Percentiles rank a stretch among this genome's conserved stretches.
These are phyloP conservation scores for Colletotrichum orchidophilum DNA, from an alignment of 2,329 filamentous ascomycete genomes.

Conservation along the genomic window DNA sequence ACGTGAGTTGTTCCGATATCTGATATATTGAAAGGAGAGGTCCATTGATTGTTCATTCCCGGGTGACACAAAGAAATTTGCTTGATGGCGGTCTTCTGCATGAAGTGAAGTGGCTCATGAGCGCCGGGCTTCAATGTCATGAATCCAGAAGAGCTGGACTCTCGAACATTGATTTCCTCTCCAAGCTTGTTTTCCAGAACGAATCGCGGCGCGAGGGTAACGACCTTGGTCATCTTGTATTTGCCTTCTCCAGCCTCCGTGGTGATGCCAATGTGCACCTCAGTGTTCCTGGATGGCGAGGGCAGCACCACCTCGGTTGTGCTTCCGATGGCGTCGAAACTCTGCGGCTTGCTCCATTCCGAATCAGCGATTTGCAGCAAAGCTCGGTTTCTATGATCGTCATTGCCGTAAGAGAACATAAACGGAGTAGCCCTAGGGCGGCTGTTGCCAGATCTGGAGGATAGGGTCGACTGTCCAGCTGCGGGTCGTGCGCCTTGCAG, in stretches of 20 bases:
- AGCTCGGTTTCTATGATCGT: conserved; percentile 91
- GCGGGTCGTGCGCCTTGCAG: conserved; percentile 83
- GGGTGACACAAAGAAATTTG: conserved; percentile 94
- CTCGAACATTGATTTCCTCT: conserved; percentile 89
- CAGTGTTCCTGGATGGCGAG: conserved; percentile 74
- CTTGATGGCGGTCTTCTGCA: conserved; percentile 84
- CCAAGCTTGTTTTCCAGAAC: conserved; percentile 92
- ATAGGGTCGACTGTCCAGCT: conserved; percentile 78
- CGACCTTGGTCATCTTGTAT: conserved; percentile 96
- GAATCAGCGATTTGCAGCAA: conserved; percentile 89
- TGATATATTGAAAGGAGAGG: conserved; percentile 96
- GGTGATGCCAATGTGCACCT: conserved; percentile 91
- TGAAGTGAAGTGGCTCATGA: conserved; percentile 86
- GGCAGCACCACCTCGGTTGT: conserved; percentile 87
- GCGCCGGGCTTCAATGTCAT: conserved; percentile 81
- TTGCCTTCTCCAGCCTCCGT: conserved; percentile 94
- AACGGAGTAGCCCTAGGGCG: conserved; percentile 84
- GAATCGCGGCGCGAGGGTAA: conserved; percentile 91
- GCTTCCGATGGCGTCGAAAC: conserved; percentile 97
- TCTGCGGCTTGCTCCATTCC: conserved; percentile 96
- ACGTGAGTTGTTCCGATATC: conserved; percentile 92
- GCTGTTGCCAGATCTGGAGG: conserved; percentile 57
- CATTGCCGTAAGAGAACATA: conserved; percentile 93
- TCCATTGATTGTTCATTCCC: conserved; percentile 96
- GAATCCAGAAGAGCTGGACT: conserved; percentile 89